Conservation (phyloP, 805 yeast genomes). For the Hanseniaspora taiwanica region DNA sequence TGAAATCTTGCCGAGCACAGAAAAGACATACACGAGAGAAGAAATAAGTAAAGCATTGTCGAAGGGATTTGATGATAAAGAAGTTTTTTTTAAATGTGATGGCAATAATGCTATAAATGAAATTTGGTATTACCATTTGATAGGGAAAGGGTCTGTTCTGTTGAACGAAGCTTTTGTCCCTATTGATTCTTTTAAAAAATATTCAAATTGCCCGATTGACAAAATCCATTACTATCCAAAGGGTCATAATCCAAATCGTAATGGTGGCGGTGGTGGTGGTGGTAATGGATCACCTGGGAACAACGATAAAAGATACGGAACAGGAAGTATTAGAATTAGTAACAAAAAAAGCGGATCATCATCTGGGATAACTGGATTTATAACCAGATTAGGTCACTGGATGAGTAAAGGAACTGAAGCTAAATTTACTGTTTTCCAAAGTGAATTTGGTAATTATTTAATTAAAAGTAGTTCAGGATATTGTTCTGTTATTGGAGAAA, state of each 20-base stretch:
- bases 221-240: constrained; percentile 72
- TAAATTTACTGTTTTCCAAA: constrained; percentile 42
- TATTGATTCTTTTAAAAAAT: constrained; percentile 39
- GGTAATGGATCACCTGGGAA: constrained; percentile 14
- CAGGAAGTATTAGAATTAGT: constrained; percentile 16
- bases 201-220: constrained; percentile 48
- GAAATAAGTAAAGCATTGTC: constrained; percentile 42
- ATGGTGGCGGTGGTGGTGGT: constrained; percentile 10
- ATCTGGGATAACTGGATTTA: constrained; percentile 31
- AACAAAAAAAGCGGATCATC: constrained; percentile 10
- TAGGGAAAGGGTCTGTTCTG: constrained; percentile 54
- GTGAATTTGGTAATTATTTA: constrained; percentile 62
- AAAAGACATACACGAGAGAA: constrained; percentile 40
- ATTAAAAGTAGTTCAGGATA: constrained; percentile 59
- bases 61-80: constrained; percentile 34
- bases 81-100: constrained; percentile 52
- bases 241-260: constrained; percentile 23
- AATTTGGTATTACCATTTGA: constrained; percentile 67
- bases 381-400: constrained; percentile 82
- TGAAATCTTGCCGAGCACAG: constrained; percentile 56
- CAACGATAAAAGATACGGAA: constrained; percentile 7
- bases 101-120: constrained; percentile 30
- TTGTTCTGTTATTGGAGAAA: constrained; percentile 39
- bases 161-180: constrained; percentile 46
- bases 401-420: constrained; percentile 77